Conservation (phyloP, 257 asterid genomes). For the Nicotiana knightiana region DNA sequence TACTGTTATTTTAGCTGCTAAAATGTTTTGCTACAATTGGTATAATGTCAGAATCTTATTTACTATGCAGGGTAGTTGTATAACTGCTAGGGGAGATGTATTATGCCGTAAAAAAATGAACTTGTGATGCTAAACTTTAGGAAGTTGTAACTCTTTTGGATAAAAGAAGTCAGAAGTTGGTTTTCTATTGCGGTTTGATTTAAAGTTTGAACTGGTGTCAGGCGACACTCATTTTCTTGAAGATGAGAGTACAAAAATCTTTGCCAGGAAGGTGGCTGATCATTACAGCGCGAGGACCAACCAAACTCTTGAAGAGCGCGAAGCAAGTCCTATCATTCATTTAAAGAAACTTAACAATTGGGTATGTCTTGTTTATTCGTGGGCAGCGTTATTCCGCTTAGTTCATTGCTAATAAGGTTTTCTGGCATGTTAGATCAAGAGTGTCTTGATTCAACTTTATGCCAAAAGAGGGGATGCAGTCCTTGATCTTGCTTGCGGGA, state of each 20-base stretch:
- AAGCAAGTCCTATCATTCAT: conserved; percentile 97
- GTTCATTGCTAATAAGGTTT: conserved; percentile 7
- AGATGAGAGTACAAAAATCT: conserved; percentile 70
- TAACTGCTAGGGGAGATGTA: background rate
- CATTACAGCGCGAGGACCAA: conserved; percentile 95
- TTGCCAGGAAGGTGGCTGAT: conserved; percentile 91
- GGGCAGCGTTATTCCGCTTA: background rate
- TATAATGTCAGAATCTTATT: conserved; percentile 1
- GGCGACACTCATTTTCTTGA: conserved; percentile 57
- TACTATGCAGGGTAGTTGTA: background rate
- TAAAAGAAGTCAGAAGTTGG: background rate
- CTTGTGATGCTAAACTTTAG: background rate
- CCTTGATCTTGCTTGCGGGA: conserved; percentile 98
- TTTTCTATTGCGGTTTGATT: conserved; percentile 5
- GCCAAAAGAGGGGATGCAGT: conserved; percentile 82
- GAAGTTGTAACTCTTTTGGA: background rate
- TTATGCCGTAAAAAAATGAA: background rate
- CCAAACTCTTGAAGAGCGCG: conserved; percentile 92
- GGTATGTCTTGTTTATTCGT: conserved; percentile 31
- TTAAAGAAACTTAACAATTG: conserved; percentile 94
- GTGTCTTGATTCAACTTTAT: conserved; percentile 86
- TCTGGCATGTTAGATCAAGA: conserved; percentile 58
- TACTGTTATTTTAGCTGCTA: background rate
- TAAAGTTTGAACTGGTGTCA: conserved; percentile 17
- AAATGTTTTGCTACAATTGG: background rate